Base-by-base conservation (phyloP, 139 green algal species). In the Tetradesmus lagerheimii region DNA sequence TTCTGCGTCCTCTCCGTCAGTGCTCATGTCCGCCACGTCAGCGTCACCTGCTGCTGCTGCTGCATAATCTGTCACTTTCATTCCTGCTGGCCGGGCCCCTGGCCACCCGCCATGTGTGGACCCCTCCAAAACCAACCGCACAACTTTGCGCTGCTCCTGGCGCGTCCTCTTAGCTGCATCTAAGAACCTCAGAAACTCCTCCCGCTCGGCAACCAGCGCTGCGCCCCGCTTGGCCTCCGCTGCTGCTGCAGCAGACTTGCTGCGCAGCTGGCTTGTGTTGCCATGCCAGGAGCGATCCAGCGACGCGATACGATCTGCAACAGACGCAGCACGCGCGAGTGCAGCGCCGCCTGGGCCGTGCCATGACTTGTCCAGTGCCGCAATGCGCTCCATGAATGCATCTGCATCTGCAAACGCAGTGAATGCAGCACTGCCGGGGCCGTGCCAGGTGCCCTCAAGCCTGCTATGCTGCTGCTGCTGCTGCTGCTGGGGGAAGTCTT, bases 61-160 rank as follows among this genome's bases (percentile, higher is more conserved):
- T 62, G 78, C 78, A 31, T 25, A 37, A 39, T 34, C 39, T 27
- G 29, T 29, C 14, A 74, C 9, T 45, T 38, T 75, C 29, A 86
- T 37, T 1, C 47, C 62, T 27, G 35, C 35, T 37, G 38, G 62
- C 62, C 20, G 83, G 53, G 53, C 50, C 31, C 38, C 15, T 29
- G 11, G 50, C 86, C 67, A 64, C n/a, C 90, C 88, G n/a, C 93
- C 93, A 80, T 87, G 79, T 5, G 62, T 81, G 1, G 79, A 87
- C 1, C 86, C 91, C 80, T 95, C 93, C 64, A 95, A 89, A 11
- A 88, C 88, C 35, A 95, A 71, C 15, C 93, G 87, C 83, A 91
- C 90, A 14, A 92, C 64, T 87, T 95, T 95, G 62, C 92, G 91
- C 77, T 95, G 93, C 87, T 95, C 92, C 43, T 87, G 82, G 0